A percentile compares a stretch with the other conserved stretches of the same genome.
Conservation (phyloP, 2,329 filamentous ascomycete species). For the Diaporthe eres region DNA sequence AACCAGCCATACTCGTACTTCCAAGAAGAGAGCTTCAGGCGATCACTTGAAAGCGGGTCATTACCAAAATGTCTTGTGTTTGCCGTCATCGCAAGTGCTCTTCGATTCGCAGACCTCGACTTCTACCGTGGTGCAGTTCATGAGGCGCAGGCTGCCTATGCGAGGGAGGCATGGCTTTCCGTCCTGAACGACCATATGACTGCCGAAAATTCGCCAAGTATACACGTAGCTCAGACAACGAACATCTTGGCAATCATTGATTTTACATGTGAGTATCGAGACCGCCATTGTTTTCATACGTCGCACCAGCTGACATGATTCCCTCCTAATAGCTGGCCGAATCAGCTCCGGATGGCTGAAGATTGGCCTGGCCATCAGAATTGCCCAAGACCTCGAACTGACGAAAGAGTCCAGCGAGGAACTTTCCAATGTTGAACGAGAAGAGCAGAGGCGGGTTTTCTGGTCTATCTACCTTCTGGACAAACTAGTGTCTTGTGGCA, state of each 20-base stretch:
- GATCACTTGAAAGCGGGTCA: not conserved
- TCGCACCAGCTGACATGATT: not conserved
- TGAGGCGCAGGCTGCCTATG: not conserved
- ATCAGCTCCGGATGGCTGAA: conserved; percentile 4
- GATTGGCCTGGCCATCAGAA: conserved; percentile 12
- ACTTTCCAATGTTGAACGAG: not conserved
- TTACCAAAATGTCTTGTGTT: not conserved
- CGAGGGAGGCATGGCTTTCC: conserved; percentile 6
- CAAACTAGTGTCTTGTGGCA: conserved; percentile 5
- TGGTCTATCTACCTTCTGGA: conserved; percentile 16
- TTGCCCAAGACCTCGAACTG: conserved; percentile 2
- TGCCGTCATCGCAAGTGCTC: not conserved
- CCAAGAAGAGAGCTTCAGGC: conserved; percentile 1
- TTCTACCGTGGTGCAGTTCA: not conserved
- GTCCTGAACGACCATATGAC: conserved; percentile 18
- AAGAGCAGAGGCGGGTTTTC: conserved; percentile 2
- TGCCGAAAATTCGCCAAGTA: not conserved
- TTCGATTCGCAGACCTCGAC: not conserved
- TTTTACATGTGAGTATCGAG: conserved; percentile 1
- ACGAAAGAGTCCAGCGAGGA: not conserved
- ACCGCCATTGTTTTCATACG: no score
- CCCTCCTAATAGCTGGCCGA: not conserved
- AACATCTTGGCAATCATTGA: conserved; percentile 10
- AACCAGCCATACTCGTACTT: conserved; percentile 9
- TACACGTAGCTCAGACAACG: conserved; percentile 7